Base-by-base conservation (phyloP, 371 early-diverging fungal genomes). In the Mortierella sp. region DNA sequence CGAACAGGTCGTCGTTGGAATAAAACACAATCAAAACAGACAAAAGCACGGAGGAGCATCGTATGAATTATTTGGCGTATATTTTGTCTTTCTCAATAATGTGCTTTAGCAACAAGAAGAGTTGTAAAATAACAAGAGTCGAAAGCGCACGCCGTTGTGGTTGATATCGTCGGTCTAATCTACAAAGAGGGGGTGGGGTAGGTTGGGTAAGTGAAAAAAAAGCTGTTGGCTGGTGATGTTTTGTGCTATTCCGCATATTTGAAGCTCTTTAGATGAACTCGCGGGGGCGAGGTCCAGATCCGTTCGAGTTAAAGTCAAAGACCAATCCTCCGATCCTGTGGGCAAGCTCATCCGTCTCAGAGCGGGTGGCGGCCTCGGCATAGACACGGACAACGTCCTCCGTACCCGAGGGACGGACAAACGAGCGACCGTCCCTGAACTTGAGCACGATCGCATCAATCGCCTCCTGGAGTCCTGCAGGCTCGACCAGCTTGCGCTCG, bases 381-480 rank as follows among this genome's bases (percentile, higher is more conserved):
- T 98, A 99, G 24, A 99, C 96, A 67, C 99, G 93, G 40, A 99
- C 99, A 37, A 99, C 95, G 88, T 99, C 99, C 88, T 99, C 99
- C 26, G 99, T 99, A 37, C 99, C 99, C n/a, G 98, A 98, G 43
- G 99, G 99, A 76, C 98, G 92, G 39, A 98, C 99, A 90, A 99
- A 98, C 9, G 97, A 94, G 55, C 99, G 91, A 52, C 99, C 99
- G 45, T 92, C 88, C 34, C 86, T 86, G 85, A 93, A 95, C 86
- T 96, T 96, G 55, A 90, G 89, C 10, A 97, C 96, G 70, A 94
- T 86, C 24, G 87, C 87, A 79, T 97, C 94, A 74, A 99, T 98
- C 26, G 92, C 90, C 2, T 86, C 92, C 90, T 99, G 99, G 58
- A 99, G 89, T n/a, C 93, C 97, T 43, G 81, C 91, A 19, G 99